Base-by-base conservation (phyloP, 2,329 filamentous ascomycete species). In the Magnaporthiopsis incrustans region DNA sequence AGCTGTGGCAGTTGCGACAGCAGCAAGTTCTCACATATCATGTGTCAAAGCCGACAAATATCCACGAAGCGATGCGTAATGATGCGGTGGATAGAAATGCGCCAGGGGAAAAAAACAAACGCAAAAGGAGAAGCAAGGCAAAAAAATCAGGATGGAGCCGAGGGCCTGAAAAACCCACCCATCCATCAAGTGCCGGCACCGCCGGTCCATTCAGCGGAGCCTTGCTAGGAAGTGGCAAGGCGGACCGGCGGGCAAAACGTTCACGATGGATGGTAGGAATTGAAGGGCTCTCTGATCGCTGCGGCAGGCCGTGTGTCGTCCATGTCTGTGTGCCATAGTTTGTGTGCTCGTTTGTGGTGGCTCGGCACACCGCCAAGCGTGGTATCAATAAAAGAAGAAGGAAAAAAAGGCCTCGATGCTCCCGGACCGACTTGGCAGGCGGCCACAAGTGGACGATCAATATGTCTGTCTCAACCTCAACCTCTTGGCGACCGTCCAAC, bases 81-180 rank as follows among this genome's bases (percentile, higher is more conserved):
- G 4, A 53, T 53, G 7, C 30, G 30, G 30, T 30, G 4, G 30
- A 30, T 30, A 4, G 30, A 30, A 30, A 30, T 30, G 30, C 30
- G 30, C 30, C 30, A 30, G 30, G 30, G 30, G 30, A 30, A 6
- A 30, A 30, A 30, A 30, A 30, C 30, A 6, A 5, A 30, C n/a
- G n/a, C n/a, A 30, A 30, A 30, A 4, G 7, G 50, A 66, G 33
- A 58, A 30, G 62, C 35, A 62, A 58, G 26, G 62, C 32, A 62
- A 18, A 62, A 62, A 63, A 53, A 10, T n/a, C 61, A 57, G 57
- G 65, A 68, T 53, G 44, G 44, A 25, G 44, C 44, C 44, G 18
- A 25, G 18, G 44, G 4, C 44, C 22, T 22, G 44, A 4, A 22
- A 22, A 53, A 53, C 44, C 44, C 44, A 53, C 44, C 44, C 44